Evolutionary conservation across 2,329 filamentous ascomycete genomes (phyloP), one percentile per base, ranked within the genome.

Genomic region (Thermothelomyces thermophilus): DNA sequence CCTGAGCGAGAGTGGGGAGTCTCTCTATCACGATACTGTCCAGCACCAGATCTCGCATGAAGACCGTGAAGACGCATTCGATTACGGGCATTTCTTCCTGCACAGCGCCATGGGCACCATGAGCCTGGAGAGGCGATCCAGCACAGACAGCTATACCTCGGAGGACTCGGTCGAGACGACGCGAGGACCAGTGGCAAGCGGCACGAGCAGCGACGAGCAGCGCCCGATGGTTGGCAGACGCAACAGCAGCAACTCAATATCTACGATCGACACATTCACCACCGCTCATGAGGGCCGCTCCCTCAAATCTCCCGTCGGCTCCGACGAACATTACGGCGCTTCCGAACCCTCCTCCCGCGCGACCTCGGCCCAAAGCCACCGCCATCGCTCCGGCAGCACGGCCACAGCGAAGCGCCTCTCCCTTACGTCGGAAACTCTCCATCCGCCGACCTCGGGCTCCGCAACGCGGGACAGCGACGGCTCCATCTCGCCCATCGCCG

Each of bases 1-100:
- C 26, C 73, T 73, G 19, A 85, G 83, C 59, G 83, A 87, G 59
- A 82, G 82, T 56, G 73, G 79, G 59, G 75, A 82, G 46, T 79
- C 79, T 11, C 70, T 83, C 6, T 83, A 86, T 60, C 79, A 84
- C 59, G 82, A 83, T 58, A 71, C 76, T 0, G 65, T 75, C 41
- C 73, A 79, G 48, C 75, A 79, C 45, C 76, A 77, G 8, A 70
- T 86, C 5, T 88, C 89, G 0, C 91, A 97, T 62, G 91, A 97
- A 69, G 90, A 96, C 65, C 86, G 91, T 17, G 84, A 90, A 58
- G 91, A 97, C 66, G 90, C 90, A 1, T 97, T 97, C 62, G 91
- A 97, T 65, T 97, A 97, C 56, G 87, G 95, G 66, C 84, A 95
- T 64, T 96, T 96, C 69, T 95, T 95, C 66, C 75, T 96, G 13